A percentile compares a stretch with the other conserved stretches of the same genome.
These are phyloP conservation scores for Annona squamosa DNA, from an alignment of 164 flowering plant genomes.

Conservation along the genomic window DNA sequence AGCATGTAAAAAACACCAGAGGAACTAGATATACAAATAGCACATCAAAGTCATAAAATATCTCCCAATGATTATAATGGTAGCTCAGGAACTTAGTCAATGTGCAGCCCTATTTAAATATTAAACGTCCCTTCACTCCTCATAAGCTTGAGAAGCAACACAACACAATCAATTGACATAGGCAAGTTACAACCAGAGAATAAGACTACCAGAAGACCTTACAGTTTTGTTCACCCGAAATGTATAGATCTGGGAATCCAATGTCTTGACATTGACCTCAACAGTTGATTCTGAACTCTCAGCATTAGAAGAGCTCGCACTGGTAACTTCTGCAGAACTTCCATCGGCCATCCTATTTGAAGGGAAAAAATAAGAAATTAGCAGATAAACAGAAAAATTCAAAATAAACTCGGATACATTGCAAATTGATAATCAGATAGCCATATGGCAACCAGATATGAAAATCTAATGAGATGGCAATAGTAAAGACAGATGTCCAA, in stretches of 20 bases:
- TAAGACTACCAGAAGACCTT: constrained; percentile 9
- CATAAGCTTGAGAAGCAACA: neutral
- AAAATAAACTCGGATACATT: neutral
- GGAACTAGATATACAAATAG: neutral
- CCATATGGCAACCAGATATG: neutral
- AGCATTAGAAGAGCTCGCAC: constrained; percentile 33
- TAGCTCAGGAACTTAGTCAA: no score
- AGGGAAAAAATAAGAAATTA: neutral
- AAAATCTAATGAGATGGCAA: neutral
- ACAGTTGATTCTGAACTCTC: constrained; percentile 49
- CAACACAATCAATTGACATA: neutral
- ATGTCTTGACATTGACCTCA: constrained; percentile 83
- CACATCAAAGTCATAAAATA: neutral
- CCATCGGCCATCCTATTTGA: constrained; percentile 52
- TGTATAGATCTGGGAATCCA: constrained; percentile 70
- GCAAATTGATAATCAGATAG: neutral
- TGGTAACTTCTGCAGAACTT: constrained; percentile 40
- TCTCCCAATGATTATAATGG: neutral
- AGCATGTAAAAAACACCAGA: neutral
- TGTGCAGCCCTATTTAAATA: no score
- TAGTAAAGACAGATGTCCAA: no score
- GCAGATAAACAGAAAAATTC: neutral
- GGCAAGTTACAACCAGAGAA: neutral
- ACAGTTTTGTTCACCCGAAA: constrained; percentile 74
- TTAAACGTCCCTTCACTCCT: neutral